Percentiles rank a stretch among this genome's conserved stretches.
Conservation (phyloP, 495 filamentous ascomycete genomes). For the Aspergillus nidulans region DNA sequence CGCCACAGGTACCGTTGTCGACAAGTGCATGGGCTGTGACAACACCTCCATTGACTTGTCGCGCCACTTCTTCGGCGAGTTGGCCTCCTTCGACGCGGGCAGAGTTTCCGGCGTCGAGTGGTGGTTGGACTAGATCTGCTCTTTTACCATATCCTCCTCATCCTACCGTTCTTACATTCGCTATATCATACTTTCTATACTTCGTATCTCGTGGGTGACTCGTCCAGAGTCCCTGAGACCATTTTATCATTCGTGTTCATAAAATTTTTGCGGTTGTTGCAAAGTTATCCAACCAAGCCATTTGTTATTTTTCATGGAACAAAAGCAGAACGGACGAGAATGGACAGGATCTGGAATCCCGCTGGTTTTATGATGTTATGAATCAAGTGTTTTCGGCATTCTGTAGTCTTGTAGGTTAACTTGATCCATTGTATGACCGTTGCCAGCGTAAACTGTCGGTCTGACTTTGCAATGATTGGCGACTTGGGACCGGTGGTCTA, state of each 20-base stretch:
- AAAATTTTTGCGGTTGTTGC: constrained; percentile 12
- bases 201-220: not conserved
- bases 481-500: not conserved
- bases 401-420: not conserved
- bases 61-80: constrained; percentile 33
- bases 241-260: constrained; percentile 15
- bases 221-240: not conserved
- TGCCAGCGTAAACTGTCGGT: not conserved
- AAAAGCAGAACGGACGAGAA: constrained; percentile 3
- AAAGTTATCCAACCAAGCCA: constrained; percentile 4
- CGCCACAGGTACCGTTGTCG: constrained; percentile 53
- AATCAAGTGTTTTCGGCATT: constrained; percentile 10
- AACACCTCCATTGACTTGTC: constrained; percentile 44
- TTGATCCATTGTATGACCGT: not conserved
- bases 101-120: constrained; percentile 32
- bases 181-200: constrained; percentile 2
- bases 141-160: not conserved
- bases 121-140: constrained; percentile 14
- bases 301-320: constrained; percentile 1
- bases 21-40: constrained; percentile 72
- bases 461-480: not conserved
- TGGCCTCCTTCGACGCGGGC: constrained; percentile 29
- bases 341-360: constrained; percentile 12
- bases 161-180: constrained; percentile 11
- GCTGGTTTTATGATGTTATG: constrained; percentile 13